Evolutionary conservation across 768 basidiomycete genomes (phyloP), one percentile per base, ranked within the genome.

Genomic region (Agaricus subrufescens): DNA sequence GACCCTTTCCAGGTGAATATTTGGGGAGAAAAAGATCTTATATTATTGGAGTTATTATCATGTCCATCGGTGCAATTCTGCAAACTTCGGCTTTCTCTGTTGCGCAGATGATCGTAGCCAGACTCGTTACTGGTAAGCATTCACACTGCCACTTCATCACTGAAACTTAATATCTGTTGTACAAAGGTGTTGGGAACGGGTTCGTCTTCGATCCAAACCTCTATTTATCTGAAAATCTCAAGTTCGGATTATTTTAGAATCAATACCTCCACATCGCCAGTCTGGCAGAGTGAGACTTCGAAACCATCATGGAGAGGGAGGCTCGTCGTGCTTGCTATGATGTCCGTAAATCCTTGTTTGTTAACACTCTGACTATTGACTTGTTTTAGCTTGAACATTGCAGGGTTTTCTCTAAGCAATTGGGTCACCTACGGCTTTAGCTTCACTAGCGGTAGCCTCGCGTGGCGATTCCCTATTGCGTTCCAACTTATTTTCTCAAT

Each of bases 381-480:
- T 31, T 15, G 11, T 26, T 23, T 48, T 47, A 79, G 78, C 37
- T 76, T 78, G 75, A 78, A 78, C 58, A 75, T 78, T 42, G 78
- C 75, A 9, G 78, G 77, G 0, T 80, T 80, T 58, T 78, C 77
- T 1, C 60, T 79, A 44, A 77, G 75, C 55, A 79, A 80, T 56
- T 80, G 78, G 78, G 76, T 80, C 74, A 80, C 78, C 1, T 80
- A 80, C 58, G 75, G 77, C 9, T 76, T 79, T 61, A 78, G 76
- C 61, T 80, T 74, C 61, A 59, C 72, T 15, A 49, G 63, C 5
- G 76, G 77, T 26, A 75, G 72, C 61, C 63, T 78, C 15, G 65
- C 75, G 7, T 79, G 77, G 79, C 66, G 78, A 7, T 78, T 79
- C 65, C 78, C 77, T 2, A 78, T 80, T 47, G 77, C 77, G 2